phyloP scores from a whole-genome alignment of 2,329 filamentous ascomycete genomes.

The Colletotrichum melonis region DNA sequence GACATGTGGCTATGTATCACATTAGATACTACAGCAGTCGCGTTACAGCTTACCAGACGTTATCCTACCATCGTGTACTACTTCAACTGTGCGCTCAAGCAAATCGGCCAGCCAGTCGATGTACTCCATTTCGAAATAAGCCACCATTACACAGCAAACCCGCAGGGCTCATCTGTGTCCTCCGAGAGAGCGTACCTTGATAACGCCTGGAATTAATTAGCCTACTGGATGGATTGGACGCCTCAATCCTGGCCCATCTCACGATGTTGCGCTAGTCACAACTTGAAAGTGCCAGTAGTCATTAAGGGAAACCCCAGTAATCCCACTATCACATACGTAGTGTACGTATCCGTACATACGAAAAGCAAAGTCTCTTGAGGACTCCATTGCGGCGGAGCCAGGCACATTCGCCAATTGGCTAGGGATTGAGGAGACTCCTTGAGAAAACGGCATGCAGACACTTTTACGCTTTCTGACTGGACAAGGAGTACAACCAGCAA shows the following conservation, averaged over 20 bases:
- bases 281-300: not conserved
- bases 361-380: not conserved
- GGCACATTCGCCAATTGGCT: not conserved
- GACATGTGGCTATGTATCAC: not conserved
- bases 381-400: not conserved
- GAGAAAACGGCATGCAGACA: slow-evolving; percentile 14
- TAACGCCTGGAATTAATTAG: not conserved
- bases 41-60: not conserved
- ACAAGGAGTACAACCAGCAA: not conserved
- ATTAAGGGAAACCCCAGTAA: slow-evolving; percentile 10
- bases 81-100: not conserved
- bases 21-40: not conserved
- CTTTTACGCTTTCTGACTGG: slow-evolving; percentile 17
- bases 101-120: not conserved
- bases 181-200: too few relatives aligned
- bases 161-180: too few relatives aligned
- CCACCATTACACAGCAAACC: not conserved
- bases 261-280: not conserved
- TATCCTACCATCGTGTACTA: slow-evolving; percentile 20
- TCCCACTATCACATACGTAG: not conserved
- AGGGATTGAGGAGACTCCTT: not conserved
- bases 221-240: slow-evolving; percentile 8
- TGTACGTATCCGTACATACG: not conserved
- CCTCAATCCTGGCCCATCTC: slow-evolving; percentile 3
- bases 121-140: not conserved